A percentile compares a stretch with the other conserved stretches of the same genome.
phyloP scores from a whole-genome alignment of 805 yeast species.

The Candida xyloterini region DNA sequence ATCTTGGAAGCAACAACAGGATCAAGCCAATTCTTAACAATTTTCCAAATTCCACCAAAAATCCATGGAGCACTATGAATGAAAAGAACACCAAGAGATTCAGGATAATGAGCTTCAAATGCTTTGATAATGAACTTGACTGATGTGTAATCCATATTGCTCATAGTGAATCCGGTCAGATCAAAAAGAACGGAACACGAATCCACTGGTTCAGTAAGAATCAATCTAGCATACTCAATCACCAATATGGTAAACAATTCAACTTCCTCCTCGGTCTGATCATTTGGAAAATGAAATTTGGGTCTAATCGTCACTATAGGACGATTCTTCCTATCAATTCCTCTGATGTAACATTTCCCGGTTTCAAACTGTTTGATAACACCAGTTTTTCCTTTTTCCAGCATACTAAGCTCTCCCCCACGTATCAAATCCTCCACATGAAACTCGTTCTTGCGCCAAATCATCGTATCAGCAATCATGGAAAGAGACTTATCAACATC shows the following conservation, averaged over 20 bases:
- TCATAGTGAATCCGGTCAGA: conserved; percentile 76
- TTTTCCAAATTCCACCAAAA: conserved; percentile 90
- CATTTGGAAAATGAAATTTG: conserved; percentile 64
- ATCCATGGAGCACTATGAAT: conserved; percentile 98
- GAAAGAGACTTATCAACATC: conserved; percentile 61
- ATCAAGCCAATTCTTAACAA: conserved; percentile 90
- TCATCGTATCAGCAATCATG: conserved; percentile 70
- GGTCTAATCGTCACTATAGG: conserved; percentile 85
- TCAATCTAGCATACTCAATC: conserved; percentile 80
- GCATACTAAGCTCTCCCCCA: conserved; percentile 68
- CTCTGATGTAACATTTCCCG: conserved; percentile 73
- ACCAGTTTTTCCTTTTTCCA: conserved; percentile 42
- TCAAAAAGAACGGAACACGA: conserved; percentile 85
- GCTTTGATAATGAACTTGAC: conserved; percentile 86
- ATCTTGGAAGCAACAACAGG: conserved; percentile 95
- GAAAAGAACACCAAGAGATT: conserved; percentile 76
- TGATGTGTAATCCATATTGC: conserved; percentile 90
- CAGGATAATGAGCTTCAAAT: conserved; percentile 97
- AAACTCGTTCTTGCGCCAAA: conserved; percentile 68
- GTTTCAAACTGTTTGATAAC: conserved; percentile 54
- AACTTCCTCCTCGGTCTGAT: conserved; percentile 66
- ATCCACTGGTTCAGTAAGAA: conserved; percentile 71
- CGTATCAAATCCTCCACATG: conserved; percentile 59
- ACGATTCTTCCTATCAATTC: conserved; percentile 67
- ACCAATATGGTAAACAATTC: conserved; percentile 70